These are phyloP conservation scores for Apostasia ramifera DNA, from an alignment of 106 monocot species.

Conservation along the genomic window DNA sequence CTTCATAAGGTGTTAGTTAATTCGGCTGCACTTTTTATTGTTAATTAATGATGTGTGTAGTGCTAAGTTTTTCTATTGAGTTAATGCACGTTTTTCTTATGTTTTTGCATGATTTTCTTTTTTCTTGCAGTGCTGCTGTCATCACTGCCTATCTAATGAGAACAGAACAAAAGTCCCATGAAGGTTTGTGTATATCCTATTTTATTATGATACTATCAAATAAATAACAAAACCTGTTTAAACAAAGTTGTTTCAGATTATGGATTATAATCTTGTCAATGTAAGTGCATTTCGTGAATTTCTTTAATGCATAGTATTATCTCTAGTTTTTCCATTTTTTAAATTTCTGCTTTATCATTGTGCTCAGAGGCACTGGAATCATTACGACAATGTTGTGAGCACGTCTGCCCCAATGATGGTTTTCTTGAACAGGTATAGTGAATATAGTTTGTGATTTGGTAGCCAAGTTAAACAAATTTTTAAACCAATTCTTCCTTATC, in stretches of 20 bases:
- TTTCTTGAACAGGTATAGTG: slow-evolving; percentile 81
- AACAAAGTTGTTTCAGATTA: neutral
- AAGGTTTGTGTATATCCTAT: slow-evolving; percentile 54
- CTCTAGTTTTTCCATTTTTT: neutral
- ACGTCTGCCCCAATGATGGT: slow-evolving; percentile 92
- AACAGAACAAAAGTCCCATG: slow-evolving; percentile 80
- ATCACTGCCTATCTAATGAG: slow-evolving; percentile 91
- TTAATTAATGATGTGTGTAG: no score
- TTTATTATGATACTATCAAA: slow-evolving; percentile 1
- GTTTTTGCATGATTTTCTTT: slow-evolving; percentile 15
- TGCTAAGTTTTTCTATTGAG: no score
- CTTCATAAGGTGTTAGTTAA: no score
- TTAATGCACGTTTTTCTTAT: neutral
- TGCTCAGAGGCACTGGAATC: slow-evolving; percentile 82
- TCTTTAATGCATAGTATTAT: neutral
- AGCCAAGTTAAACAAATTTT: slow-evolving; percentile 1
- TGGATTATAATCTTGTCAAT: neutral
- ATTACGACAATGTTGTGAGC: slow-evolving; percentile 39
- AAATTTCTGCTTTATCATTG: slow-evolving; percentile 6
- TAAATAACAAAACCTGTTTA: neutral
- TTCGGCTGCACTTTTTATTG: no score
- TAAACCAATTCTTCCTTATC: slow-evolving; percentile 1
- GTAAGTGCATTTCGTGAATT: neutral
- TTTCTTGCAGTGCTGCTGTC: slow-evolving; percentile 83
- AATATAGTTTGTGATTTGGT: slow-evolving; percentile 7